These are phyloP conservation scores for Geum urbanum DNA, from an alignment of 306 rosid species.

Conservation along the genomic window DNA sequence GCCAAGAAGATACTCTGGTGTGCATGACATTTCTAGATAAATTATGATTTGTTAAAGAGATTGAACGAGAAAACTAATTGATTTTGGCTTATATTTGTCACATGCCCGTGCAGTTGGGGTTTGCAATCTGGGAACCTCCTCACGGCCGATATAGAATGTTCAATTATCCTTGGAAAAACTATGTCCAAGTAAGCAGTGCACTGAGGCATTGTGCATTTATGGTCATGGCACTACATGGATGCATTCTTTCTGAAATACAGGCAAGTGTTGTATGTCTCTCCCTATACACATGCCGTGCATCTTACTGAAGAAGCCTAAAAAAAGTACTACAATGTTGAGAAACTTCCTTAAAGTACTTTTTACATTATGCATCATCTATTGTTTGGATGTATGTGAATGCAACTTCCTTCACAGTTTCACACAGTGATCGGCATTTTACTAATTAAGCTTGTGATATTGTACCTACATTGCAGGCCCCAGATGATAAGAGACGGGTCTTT, in stretches of 20 bases:
- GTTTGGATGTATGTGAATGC: not conserved
- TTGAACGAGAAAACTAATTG: not conserved
- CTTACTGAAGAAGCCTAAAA: too few relatives aligned
- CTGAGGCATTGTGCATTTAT: conserved; percentile 64
- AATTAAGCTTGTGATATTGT: not conserved
- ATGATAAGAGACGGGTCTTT: conserved; percentile 48
- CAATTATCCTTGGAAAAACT: conserved; percentile 61
- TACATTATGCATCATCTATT: not conserved
- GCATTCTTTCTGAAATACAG: conserved; percentile 78
- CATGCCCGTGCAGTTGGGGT: conserved; percentile 41
- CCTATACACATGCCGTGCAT: not conserved
- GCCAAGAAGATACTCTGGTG: conserved; percentile 70
- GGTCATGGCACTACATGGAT: conserved; percentile 77
- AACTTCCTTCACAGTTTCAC: not conserved
- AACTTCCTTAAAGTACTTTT: not conserved
- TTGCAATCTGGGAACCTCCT: conserved; percentile 81
- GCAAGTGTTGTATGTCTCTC: conserved; percentile 13
- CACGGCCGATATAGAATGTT: conserved; percentile 56
- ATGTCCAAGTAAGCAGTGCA: conserved; percentile 55
- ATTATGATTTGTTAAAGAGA: not conserved
- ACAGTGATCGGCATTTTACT: not conserved
- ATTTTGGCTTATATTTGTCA: not conserved
- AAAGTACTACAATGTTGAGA: not conserved
- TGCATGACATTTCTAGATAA: conserved; percentile 8
- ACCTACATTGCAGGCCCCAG: conserved; percentile 41